phyloP scores from a whole-genome alignment of 768 basidiomycete species.

The Rhizopogon vinicolor region DNA sequence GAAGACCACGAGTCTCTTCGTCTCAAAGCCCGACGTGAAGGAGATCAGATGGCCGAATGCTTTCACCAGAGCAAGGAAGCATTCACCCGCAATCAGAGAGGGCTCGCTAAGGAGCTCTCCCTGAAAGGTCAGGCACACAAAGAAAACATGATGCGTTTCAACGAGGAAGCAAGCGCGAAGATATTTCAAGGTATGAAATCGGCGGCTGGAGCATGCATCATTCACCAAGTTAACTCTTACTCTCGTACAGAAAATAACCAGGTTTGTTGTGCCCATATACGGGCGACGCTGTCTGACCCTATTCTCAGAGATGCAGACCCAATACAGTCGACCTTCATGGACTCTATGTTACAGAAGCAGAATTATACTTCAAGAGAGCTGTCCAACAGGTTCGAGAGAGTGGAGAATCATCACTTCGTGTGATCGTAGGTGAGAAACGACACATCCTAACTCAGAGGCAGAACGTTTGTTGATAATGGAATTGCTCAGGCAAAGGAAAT shows the following conservation, averaged over 20 bases:
- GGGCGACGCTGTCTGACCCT: neutral
- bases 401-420: slow-evolving; percentile 48
- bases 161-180: slow-evolving; percentile 75
- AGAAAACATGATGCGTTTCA: slow-evolving; percentile 63
- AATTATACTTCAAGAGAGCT: slow-evolving; percentile 59
- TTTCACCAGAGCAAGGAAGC: slow-evolving; percentile 67
- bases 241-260: slow-evolving; percentile 1
- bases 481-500: slow-evolving; percentile 62
- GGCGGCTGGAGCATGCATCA: slow-evolving; percentile 9
- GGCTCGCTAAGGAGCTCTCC: slow-evolving; percentile 68
- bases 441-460: neutral
- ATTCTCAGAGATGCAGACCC: slow-evolving; percentile 28
- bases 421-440: slow-evolving; percentile 69
- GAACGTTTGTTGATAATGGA: neutral
- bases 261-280: neutral
- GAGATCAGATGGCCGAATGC: slow-evolving; percentile 61
- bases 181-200: slow-evolving; percentile 62
- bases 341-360: slow-evolving; percentile 83
- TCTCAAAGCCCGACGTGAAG: slow-evolving; percentile 65
- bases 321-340: slow-evolving; percentile 83
- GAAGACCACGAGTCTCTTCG: slow-evolving; percentile 52
- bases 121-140: slow-evolving; percentile 75
- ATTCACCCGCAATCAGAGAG: slow-evolving; percentile 64
- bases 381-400: slow-evolving; percentile 53
- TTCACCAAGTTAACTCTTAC: no score